phyloP scores from a whole-genome alignment of 116 monocot species.

The Dioscorea cayenensis region DNA sequence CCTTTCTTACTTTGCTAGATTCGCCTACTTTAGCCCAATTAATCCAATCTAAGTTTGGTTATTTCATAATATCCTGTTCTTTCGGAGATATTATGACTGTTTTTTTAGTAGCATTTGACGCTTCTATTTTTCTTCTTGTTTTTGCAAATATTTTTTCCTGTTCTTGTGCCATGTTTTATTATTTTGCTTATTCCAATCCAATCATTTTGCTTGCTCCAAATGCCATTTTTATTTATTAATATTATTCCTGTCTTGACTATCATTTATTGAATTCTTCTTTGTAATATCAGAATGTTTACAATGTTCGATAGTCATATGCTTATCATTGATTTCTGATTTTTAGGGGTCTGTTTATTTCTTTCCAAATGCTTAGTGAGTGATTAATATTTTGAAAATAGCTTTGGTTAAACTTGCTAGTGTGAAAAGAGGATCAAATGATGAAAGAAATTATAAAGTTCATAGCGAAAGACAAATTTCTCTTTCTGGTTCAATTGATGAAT shows the following conservation, averaged over 20 bases:
- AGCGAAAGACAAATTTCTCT: slow-evolving; percentile 21
- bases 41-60: too few species aligned
- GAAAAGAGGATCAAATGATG: slow-evolving; percentile 38
- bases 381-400: slow-evolving; percentile 20
- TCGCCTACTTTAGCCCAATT: too few species aligned
- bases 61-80: too few species aligned
- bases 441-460: slow-evolving; percentile 42
- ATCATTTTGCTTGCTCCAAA: too few species aligned
- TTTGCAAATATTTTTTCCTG: too few species aligned
- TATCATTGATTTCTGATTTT: background rate
- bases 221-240: too few species aligned
- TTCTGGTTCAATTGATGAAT: slow-evolving; percentile 43
- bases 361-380: background rate
- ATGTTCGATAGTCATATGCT: background rate
- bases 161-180: too few species aligned
- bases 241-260: too few species aligned
- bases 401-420: slow-evolving; percentile 58
- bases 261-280: background rate
- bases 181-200: too few species aligned
- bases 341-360: background rate
- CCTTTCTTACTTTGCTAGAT: background rate
- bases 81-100: too few species aligned
- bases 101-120: too few species aligned
- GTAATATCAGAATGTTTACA: background rate
- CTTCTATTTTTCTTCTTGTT: too few species aligned